These are phyloP conservation scores for Trichophyton verrucosum DNA, from an alignment of 2,329 filamentous ascomycete species.

Conservation along the genomic window DNA sequence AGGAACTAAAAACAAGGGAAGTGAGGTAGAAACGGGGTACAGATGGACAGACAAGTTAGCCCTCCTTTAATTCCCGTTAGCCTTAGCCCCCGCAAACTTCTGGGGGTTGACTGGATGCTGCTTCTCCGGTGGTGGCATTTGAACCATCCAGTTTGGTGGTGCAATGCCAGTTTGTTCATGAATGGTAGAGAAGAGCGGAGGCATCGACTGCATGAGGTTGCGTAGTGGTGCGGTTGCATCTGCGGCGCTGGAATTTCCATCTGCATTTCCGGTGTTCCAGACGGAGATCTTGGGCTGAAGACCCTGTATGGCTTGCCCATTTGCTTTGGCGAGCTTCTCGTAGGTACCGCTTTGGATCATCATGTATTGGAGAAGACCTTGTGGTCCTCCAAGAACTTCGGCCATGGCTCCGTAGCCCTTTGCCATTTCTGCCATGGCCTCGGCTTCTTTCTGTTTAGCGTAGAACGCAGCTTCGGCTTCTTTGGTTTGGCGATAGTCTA, in stretches of 20 bases:
- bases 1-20: background rate
- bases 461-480: conserved; percentile 44
- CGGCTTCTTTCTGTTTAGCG: conserved; percentile 58
- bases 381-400: conserved; percentile 62
- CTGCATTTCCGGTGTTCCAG: conserved; percentile 59
- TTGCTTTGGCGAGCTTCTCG: conserved; percentile 63
- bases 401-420: conserved; percentile 64
- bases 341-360: conserved; percentile 80
- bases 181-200: conserved; percentile 71
- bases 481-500: conserved; percentile 22
- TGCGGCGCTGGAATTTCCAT: conserved; percentile 30
- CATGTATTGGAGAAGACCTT: conserved; percentile 67
- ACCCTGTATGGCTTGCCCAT: conserved; percentile 61
- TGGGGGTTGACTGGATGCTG: conserved; percentile 7
- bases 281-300: conserved; percentile 81
- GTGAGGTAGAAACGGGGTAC: background rate
- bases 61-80: background rate
- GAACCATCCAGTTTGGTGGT: conserved; percentile 59
- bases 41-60: background rate
- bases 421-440: conserved; percentile 65
- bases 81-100: background rate
- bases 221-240: conserved; percentile 55
- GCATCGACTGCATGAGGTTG: conserved; percentile 74
- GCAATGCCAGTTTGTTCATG: conserved; percentile 79
- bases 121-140: conserved; percentile 33